Evolutionary conservation across 2,329 filamentous ascomycete genomes (phyloP).

Genomic region (Fusarium xyrophilum): DNA sequence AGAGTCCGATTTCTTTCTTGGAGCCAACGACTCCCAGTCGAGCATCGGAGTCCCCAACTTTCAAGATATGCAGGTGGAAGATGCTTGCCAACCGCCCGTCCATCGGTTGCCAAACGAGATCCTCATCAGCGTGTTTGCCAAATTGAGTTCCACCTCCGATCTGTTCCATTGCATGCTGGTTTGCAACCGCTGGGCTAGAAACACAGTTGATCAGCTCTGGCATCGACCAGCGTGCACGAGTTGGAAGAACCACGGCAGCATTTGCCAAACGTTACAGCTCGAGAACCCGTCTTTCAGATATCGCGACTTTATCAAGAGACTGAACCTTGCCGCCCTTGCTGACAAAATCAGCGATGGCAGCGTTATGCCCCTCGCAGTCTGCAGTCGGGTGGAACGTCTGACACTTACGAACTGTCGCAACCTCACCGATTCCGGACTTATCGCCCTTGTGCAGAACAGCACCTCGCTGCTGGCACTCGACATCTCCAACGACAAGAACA

Average conservation of each 20-base stretch:
- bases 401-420: conserved; percentile 89
- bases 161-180: conserved; percentile 90
- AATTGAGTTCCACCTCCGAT: conserved; percentile 77
- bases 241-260: conserved; percentile 80
- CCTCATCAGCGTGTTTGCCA: conserved; percentile 89
- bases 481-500: conserved; percentile 82
- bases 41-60: conserved; percentile 83
- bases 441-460: conserved; percentile 79
- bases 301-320: conserved; percentile 84
- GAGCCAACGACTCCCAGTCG: conserved; percentile 90
- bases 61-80: conserved; percentile 74
- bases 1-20: conserved; percentile 91
- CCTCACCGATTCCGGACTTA: conserved; percentile 84
- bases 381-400: conserved; percentile 89
- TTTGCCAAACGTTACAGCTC: conserved; percentile 78
- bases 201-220: conserved; percentile 93
- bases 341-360: conserved; percentile 86
- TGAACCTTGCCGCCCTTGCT: conserved; percentile 85
- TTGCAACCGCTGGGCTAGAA: conserved; percentile 91
- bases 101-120: conserved; percentile 91
- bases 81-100: conserved; percentile 77
- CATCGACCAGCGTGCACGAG: conserved; percentile 90
- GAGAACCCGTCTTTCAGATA: conserved; percentile 86
- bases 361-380: conserved; percentile 78
- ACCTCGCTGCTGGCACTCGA: conserved; percentile 85